These are phyloP conservation scores for Thielaviopsis euricoi DNA, from an alignment of 2,329 filamentous ascomycete genomes.

Conservation along the genomic window DNA sequence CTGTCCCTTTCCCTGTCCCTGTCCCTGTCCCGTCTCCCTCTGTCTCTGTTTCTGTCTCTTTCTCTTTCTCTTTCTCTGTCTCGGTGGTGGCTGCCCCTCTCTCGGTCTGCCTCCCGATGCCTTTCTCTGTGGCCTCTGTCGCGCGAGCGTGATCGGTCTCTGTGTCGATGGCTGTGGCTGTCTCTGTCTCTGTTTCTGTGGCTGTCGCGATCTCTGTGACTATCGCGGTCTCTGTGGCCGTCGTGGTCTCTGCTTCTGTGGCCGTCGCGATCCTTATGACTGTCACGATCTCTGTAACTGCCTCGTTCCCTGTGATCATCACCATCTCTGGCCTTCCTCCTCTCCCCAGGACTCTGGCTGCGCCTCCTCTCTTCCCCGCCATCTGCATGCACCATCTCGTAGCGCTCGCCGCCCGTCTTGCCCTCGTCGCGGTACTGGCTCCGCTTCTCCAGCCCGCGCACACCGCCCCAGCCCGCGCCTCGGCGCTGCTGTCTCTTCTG, in stretches of 20 bases:
- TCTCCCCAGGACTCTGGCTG: conserved; percentile 18
- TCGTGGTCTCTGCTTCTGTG: neutral
- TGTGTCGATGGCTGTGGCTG: conserved; percentile 14
- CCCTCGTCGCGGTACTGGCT: conserved; percentile 69
- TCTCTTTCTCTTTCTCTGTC: neutral
- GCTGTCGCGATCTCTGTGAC: conserved; percentile 18
- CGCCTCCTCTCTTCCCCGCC: conserved; percentile 30
- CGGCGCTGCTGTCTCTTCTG: conserved; percentile 50
- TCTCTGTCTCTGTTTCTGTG: conserved; percentile 20
- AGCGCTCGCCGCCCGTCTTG: conserved; percentile 23
- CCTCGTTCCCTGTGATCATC: neutral
- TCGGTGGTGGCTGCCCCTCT: too few species aligned
- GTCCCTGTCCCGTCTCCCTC: too few species aligned
- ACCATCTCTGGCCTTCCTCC: conserved; percentile 9
- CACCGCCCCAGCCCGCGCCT: conserved; percentile 72
- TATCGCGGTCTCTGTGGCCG: conserved; percentile 17
- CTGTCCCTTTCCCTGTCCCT: neutral
- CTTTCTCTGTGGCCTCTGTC: neutral
- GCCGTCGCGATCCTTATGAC: neutral
- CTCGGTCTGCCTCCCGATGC: neutral
- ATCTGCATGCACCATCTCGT: conserved; percentile 69
- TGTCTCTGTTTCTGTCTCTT: neutral
- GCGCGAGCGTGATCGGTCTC: conserved; percentile 12
- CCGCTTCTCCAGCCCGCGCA: conserved; percentile 74
- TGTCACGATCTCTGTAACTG: too few species aligned